phyloP scores from a whole-genome alignment of 2,329 filamentous ascomycete species.

The Curvularia spicifera region DNA sequence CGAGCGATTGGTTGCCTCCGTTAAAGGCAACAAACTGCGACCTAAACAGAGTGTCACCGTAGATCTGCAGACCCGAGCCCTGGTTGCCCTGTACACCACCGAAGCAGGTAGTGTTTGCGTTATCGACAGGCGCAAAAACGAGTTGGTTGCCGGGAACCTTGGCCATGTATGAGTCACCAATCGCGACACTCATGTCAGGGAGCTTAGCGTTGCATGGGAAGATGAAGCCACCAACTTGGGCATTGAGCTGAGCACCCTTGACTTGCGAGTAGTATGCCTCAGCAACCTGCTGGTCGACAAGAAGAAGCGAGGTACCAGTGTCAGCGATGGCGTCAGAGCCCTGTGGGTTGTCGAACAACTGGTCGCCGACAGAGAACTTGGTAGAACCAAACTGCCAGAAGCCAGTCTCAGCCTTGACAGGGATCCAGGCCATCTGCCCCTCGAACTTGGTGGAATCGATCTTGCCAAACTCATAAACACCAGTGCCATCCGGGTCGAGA shows the following conservation, averaged over 20 bases:
- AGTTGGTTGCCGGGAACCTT: conserved; percentile 58
- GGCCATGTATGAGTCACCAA: conserved; percentile 65
- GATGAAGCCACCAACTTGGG: conserved; percentile 51
- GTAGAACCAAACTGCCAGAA: conserved; percentile 72
- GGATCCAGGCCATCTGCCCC: conserved; percentile 67
- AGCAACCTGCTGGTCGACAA: conserved; percentile 62
- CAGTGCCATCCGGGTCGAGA: conserved; percentile 65
- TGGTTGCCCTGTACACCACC: conserved; percentile 69
- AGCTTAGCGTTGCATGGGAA: conserved; percentile 53
- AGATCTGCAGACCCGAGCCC: conserved; percentile 64
- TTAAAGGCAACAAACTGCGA: conserved; percentile 67
- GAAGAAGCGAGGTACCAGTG: conserved; percentile 68
- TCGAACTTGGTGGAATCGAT: conserved; percentile 69
- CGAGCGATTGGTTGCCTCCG: conserved; percentile 59
- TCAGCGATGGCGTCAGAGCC: conserved; percentile 56
- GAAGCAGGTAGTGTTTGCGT: conserved; percentile 64
- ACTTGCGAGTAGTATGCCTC: conserved; percentile 55
- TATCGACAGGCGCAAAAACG: conserved; percentile 49
- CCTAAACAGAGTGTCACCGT: conserved; percentile 67
- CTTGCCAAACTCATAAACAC: conserved; percentile 75
- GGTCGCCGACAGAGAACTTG: conserved; percentile 63
- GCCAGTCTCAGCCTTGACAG: conserved; percentile 66
- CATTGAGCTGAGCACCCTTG: conserved; percentile 46
- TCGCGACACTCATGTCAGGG: conserved; percentile 59
- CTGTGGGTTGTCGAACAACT: conserved; percentile 61